Evolutionary conservation across 2,329 filamentous ascomycete genomes (phyloP).

Genomic region (Fusarium scirpi): DNA sequence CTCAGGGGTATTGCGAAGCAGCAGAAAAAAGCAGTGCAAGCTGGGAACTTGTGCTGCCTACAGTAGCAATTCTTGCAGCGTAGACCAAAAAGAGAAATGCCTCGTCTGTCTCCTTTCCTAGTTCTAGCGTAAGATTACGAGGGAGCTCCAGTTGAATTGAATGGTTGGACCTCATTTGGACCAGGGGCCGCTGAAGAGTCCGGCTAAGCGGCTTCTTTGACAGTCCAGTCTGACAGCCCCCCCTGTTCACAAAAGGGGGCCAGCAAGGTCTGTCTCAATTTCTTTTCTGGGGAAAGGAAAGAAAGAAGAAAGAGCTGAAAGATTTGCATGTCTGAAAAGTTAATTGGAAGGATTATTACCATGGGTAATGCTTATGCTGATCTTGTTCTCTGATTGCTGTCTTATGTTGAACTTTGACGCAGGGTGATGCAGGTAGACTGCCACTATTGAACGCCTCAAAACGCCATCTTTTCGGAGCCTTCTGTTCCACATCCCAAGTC

Average conservation of each 20-base stretch:
- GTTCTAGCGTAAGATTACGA: slow-evolving; percentile 10
- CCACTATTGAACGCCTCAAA: slow-evolving; percentile 6
- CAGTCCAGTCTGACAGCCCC: background rate
- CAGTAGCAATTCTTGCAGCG: background rate
- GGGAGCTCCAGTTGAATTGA: background rate
- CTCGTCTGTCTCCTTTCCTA: background rate
- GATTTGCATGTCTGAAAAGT: background rate
- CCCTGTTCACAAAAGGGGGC: background rate
- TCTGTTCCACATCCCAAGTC: background rate
- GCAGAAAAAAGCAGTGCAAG: background rate
- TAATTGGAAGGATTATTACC: background rate
- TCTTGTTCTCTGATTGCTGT: background rate
- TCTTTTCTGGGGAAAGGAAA: slow-evolving; percentile 23
- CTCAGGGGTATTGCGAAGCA: slow-evolving; percentile 29
- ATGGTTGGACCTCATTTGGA: background rate
- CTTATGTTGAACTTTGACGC: background rate
- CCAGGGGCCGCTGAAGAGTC: background rate
- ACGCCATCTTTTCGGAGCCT: background rate
- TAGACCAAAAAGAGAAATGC: slow-evolving; percentile 5
- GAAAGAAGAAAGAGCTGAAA: background rate
- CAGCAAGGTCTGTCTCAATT: too few relatives aligned
- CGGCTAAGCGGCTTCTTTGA: slow-evolving; percentile 20
- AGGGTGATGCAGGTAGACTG: background rate
- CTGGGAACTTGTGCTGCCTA: background rate
- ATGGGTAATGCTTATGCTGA: background rate